phyloP scores from a whole-genome alignment of 1,284 basidiomycete genomes.

The Mycosarcoma mackinlayi region DNA sequence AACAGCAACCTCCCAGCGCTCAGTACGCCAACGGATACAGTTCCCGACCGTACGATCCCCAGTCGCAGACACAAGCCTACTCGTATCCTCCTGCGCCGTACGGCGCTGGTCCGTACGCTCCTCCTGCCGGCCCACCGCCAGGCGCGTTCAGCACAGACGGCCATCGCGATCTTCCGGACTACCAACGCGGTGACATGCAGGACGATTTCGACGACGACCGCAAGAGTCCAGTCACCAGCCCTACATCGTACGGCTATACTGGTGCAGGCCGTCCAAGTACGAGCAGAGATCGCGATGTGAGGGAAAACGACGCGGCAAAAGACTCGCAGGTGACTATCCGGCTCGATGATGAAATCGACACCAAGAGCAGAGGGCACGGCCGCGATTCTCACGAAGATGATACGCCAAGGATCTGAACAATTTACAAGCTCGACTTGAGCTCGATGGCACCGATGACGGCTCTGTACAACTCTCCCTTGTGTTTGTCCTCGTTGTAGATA shows the following conservation, averaged over 20 bases:
- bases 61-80: conserved; percentile 39
- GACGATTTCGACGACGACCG: conserved; percentile 47
- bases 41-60: conserved; percentile 42
- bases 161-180: conserved; percentile 38
- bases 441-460: no score
- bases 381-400: conserved; percentile 38
- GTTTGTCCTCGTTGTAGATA: no score
- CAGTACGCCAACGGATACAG: conserved; percentile 25
- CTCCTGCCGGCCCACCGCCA: conserved; percentile 35
- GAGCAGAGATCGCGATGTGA: conserved; percentile 30
- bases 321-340: conserved; percentile 40
- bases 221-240: conserved; percentile 37
- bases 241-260: conserved; percentile 22
- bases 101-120: conserved; percentile 27
- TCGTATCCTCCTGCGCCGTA: conserved; percentile 45
- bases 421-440: no score
- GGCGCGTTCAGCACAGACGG: conserved; percentile 9
- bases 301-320: conserved; percentile 40
- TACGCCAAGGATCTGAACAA: conserved; percentile 32
- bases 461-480: no score
- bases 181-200: conserved; percentile 36
- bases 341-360: conserved; percentile 34
- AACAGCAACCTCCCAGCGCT: conserved; percentile 37
- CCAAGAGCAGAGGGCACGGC: conserved; percentile 19
- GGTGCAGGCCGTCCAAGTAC: conserved; percentile 27